A percentile compares a stretch with the other conserved stretches of the same genome.
Conservation (phyloP, 352 stramenopile species). For the Pythium apleroticum region DNA sequence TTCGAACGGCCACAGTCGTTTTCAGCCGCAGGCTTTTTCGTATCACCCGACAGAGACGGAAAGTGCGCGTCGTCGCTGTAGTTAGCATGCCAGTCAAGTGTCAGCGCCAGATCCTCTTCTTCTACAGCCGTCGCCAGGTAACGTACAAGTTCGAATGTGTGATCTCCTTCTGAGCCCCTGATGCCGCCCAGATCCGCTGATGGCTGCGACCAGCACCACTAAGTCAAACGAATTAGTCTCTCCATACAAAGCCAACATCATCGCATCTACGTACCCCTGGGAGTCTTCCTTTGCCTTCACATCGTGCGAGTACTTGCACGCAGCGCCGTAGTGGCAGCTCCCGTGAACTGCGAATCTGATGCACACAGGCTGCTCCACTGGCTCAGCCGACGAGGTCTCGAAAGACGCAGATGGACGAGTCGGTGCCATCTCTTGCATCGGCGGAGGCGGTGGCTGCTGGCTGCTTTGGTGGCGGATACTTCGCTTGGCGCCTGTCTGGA, state of each 20-base stretch:
- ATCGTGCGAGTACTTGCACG: conserved; percentile 66
- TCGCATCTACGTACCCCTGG: background rate
- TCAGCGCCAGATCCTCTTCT: background rate
- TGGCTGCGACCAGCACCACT: background rate
- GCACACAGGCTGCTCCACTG: conserved; percentile 22
- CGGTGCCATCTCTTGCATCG: background rate
- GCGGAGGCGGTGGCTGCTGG: background rate
- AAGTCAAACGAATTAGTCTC: too few relatives aligned
- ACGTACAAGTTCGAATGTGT: background rate
- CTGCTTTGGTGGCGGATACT: background rate
- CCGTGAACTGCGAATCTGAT: conserved; percentile 44
- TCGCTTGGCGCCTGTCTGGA: background rate
- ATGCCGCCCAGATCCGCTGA: background rate
- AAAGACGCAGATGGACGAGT: background rate
- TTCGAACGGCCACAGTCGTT: background rate
- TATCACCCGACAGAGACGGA: conserved; percentile 10
- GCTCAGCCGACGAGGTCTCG: background rate
- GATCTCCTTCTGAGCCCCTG: background rate
- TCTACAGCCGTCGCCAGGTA: background rate
- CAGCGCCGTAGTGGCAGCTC: conserved; percentile 47
- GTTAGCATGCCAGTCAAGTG: background rate
- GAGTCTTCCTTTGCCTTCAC: background rate
- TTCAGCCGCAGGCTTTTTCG: background rate
- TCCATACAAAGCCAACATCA: too few relatives aligned
- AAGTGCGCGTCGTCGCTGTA: conserved; percentile 22